Evolutionary conservation across 148 eudicot species (phyloP), one percentile per base, ranked within the genome.

Genomic region (Silene latifolia): DNA sequence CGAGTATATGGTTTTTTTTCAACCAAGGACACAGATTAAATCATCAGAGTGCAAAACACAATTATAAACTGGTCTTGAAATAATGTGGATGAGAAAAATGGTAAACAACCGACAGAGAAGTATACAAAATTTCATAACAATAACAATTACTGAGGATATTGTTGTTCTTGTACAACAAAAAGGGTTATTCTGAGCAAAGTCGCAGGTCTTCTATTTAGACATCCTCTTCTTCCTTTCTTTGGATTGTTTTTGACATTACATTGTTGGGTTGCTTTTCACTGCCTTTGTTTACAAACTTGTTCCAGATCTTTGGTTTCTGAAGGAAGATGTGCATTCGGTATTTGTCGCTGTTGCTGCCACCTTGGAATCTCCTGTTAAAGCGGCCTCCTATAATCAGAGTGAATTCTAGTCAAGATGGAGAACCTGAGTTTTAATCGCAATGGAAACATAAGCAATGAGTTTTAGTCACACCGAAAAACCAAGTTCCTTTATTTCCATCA

Each of bases 231-330:
- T 10, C 92, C 89, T 72, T 86, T 82, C 71, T 75, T 82, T 14
- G 87, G 72, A 74, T 90, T 91, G 78, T 81, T 86, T 87, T 94
- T 94, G 59, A 87, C 21, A 25, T 83, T 72, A 3, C 91, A 83
- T 77, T 72, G 73, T 64, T 81, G 83, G 79, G 76, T 83, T 25
- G 94, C 92, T 79, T 91, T 94, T 78, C 84, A 88, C 77, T 91
- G 91, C 81, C 97, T 88, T 73, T 87, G 91, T 81, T 91, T 94
- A 39, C 95, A 85, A 80, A 94, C 91, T 79, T 94, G 98, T 35
- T 94, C 97, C 7, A 79, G 74, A 79, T 87, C 78, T 81, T 94
- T 94, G 73, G 91, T 86, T 78, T 94, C 98, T 1, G 97, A 91
- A 53, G 87, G 95, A 25, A 91, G 86, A 19, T 94, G 88, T 64